Evolutionary conservation across 1,284 basidiomycete species (phyloP).

Genomic region (Tetrapyrgos nigripes): DNA sequence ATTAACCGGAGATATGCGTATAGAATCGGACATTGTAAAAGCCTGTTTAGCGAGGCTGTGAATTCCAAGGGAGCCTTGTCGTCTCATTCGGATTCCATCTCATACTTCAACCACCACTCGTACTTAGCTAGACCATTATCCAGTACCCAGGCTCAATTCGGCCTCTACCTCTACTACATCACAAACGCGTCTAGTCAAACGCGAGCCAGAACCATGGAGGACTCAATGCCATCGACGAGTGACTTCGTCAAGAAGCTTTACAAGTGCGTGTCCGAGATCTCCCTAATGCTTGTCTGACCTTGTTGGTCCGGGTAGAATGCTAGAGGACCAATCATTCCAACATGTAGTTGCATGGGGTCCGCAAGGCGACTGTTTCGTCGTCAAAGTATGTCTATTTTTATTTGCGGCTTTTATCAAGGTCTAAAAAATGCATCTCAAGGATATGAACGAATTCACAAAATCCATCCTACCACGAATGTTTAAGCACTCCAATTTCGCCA

Average conservation of each 20-base stretch:
- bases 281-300: not conserved
- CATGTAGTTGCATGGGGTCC: slow-evolving; percentile 89
- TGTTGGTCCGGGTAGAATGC: slow-evolving; percentile 66
- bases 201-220: slow-evolving; percentile 39
- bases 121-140: not conserved
- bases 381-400: slow-evolving; percentile 62
- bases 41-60: not conserved
- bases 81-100: not conserved
- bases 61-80: not conserved
- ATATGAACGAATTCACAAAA: slow-evolving; percentile 98
- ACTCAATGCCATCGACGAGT: slow-evolving; percentile 75
- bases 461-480: slow-evolving; percentile 94
- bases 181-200: slow-evolving; percentile 6
- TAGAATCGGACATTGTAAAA: no score
- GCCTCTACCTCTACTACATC: slow-evolving; percentile 1
- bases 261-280: slow-evolving; percentile 61
- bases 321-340: slow-evolving; percentile 80
- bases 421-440: slow-evolving; percentile 45
- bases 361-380: slow-evolving; percentile 90
- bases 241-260: slow-evolving; percentile 98
- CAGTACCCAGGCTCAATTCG: not conserved
- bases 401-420: not conserved
- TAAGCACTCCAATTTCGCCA: slow-evolving; percentile 97
- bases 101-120: not conserved
- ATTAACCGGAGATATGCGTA: no score